Percentiles rank a stretch among this genome's conserved stretches.
Conservation (phyloP, 1,139 yeast genomes). For the Debaryomyces sp. region DNA sequence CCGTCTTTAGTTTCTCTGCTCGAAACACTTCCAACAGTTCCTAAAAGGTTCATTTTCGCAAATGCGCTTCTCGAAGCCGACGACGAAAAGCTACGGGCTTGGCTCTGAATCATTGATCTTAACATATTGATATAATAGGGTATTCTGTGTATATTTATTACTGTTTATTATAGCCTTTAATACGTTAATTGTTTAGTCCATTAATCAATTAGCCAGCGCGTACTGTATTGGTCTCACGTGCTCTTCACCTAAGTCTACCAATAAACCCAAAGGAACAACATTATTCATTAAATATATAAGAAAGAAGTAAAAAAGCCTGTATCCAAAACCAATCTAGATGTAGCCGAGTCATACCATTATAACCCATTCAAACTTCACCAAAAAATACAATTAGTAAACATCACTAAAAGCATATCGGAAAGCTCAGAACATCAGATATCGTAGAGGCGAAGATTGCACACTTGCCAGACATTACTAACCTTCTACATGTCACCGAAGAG, state of each 20-base stretch:
- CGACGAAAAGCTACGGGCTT: conserved; percentile 37
- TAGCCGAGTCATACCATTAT: background rate
- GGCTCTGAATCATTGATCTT: conserved; percentile 22
- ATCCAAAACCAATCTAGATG: conserved; percentile 6
- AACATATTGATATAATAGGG: conserved; percentile 23
- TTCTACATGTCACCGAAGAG: background rate
- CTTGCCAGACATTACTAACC: background rate
- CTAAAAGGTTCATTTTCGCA: conserved; percentile 47
- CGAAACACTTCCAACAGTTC: conserved; percentile 43
- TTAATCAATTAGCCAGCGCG: conserved; percentile 3
- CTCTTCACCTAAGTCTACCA: background rate
- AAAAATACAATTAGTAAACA: background rate
- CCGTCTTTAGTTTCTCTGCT: conserved; percentile 44
- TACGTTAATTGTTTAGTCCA: background rate
- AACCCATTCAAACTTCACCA: background rate
- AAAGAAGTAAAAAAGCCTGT: conserved; percentile 16
- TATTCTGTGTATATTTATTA: background rate
- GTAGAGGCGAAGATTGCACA: background rate
- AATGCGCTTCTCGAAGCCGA: conserved; percentile 35
- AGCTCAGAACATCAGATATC: background rate
- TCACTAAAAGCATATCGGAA: background rate
- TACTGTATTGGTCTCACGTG: background rate
- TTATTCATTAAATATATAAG: conserved; percentile 1
- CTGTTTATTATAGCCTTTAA: background rate
- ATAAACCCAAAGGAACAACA: background rate